Evolutionary conservation across 2,329 filamentous ascomycete species (phyloP).

Genomic region (Aspergillus oerlinghausenensis): DNA sequence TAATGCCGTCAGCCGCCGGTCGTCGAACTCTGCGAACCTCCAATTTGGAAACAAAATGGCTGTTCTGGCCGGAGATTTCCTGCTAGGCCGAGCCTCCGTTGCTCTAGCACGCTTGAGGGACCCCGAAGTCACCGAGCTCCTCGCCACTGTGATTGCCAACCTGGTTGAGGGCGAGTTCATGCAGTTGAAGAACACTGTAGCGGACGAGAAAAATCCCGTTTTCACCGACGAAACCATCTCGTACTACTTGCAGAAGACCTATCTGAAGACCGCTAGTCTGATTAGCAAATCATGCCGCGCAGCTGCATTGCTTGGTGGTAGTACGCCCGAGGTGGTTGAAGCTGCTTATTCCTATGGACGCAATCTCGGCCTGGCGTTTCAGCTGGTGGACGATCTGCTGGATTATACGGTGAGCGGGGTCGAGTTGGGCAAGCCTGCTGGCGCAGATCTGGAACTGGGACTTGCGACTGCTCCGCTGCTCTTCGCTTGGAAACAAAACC

Average conservation of each 20-base stretch:
- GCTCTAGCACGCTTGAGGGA: conserved; percentile 85
- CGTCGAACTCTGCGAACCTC: conserved; percentile 81
- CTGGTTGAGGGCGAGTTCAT: conserved; percentile 98
- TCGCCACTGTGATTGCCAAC: conserved; percentile 96
- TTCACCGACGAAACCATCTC: conserved; percentile 86
- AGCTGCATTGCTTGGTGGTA: conserved; percentile 76
- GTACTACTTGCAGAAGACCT: conserved; percentile 98
- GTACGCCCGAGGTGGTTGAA: conserved; percentile 74
- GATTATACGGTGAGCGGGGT: conserved; percentile 85
- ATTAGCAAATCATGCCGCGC: conserved; percentile 96
- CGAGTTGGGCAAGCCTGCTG: conserved; percentile 90
- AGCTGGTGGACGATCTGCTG: conserved; percentile 95
- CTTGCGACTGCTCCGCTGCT: conserved; percentile 89
- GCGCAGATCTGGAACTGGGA: conserved; percentile 87
- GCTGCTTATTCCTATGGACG: conserved; percentile 88
- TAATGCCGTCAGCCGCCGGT: conserved; percentile 78
- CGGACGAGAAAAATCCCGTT: conserved; percentile 75
- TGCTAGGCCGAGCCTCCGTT: conserved; percentile 88
- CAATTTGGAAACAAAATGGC: conserved; percentile 99
- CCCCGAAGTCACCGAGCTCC: conserved; percentile 87
- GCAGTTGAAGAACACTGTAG: conserved; percentile 94
- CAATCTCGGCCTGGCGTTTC: conserved; percentile 91
- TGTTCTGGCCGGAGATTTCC: conserved; percentile 92
- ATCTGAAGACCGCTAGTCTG: conserved; percentile 90
- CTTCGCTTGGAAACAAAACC: conserved; percentile 90